Base-by-base conservation (phyloP, 345 rosid genomes). In the Pistacia atlantica region DNA sequence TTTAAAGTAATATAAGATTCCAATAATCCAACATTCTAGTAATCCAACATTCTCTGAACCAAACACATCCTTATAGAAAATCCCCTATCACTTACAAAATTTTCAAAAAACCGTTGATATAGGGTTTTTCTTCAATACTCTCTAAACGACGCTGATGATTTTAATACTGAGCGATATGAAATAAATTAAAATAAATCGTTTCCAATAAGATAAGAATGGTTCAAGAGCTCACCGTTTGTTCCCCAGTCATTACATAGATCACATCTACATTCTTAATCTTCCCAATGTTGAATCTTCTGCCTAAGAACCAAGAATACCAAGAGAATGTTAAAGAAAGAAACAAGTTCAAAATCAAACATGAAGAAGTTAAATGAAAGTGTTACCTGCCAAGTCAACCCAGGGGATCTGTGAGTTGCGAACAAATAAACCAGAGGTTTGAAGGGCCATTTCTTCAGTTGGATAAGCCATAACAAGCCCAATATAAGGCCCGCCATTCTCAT, bases 231-330 rank as follows among this genome's bases (percentile, higher is more conserved):
- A 82, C 87, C 38, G 63, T 78, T 81, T 79, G 80, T 55, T 77
- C 85, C 49, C 83, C 87, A 4, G 80, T 79, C 83, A 77, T 82
- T 16, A 84, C 85, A 73, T 79, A 74, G 51, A 84, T 74, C 2
- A 84, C 76, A 20, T 79, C 75, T 8, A 71, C 77, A 11, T 38
- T 72, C 18, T 59, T 57, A 33, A 82, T 79, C 73, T 61, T 79
- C 28, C 87, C 87, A 62, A 79, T 20, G 78, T 84, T 66, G 71
- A 84, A 84, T 63, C 75, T 79, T 68, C 85, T 81, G 74, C 85
- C 87, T 84, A 55, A 61, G 25, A n/a, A 65, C 71, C 13, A 25
- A 65, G 52, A 25, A 64, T n/a, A 64, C 5, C 49, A 66, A 31
- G 9, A 31, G 33, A 31, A 31, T 31, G 2, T 13, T 4, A 54